phyloP scores from a whole-genome alignment of 2,329 filamentous ascomycete genomes.

The Lithohypha guttulata region DNA sequence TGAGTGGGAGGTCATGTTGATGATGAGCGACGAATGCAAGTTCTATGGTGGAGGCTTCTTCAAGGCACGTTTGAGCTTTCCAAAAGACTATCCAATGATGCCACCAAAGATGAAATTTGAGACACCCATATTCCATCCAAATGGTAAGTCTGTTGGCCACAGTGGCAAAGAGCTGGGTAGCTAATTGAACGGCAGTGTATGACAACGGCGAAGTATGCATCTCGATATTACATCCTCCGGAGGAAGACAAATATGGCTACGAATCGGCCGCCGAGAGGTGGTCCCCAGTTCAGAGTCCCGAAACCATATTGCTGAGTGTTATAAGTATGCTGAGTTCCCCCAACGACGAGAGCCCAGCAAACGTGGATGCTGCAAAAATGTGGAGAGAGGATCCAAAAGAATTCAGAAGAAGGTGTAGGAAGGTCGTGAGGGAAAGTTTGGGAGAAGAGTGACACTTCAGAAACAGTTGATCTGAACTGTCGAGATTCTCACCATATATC shows the following conservation, averaged over 20 bases:
- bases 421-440: conserved; percentile 69
- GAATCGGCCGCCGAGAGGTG: conserved; percentile 83
- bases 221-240: conserved; percentile 88
- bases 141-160: conserved; percentile 43
- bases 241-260: conserved; percentile 89
- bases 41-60: conserved; percentile 94
- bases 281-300: conserved; percentile 88
- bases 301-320: conserved; percentile 84
- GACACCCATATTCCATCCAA: conserved; percentile 82
- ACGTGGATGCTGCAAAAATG: conserved; percentile 82
- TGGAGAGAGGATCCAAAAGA: conserved; percentile 71
- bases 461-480: too few relatives aligned
- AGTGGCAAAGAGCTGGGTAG: not conserved
- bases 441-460: conserved; percentile 61
- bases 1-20: conserved; percentile 98
- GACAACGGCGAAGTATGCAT: conserved; percentile 82
- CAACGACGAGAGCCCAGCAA: conserved; percentile 91
- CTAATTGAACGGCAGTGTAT: conserved; percentile 51
- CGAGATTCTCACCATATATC: too few relatives aligned
- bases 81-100: conserved; percentile 70
- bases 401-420: conserved; percentile 67
- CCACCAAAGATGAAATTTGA: conserved; percentile 86
- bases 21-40: conserved; percentile 91
- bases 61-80: conserved; percentile 73
- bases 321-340: conserved; percentile 87